Evolutionary conservation across 495 filamentous ascomycete species (phyloP).

Genomic region (Penicillium mononematosum): DNA sequence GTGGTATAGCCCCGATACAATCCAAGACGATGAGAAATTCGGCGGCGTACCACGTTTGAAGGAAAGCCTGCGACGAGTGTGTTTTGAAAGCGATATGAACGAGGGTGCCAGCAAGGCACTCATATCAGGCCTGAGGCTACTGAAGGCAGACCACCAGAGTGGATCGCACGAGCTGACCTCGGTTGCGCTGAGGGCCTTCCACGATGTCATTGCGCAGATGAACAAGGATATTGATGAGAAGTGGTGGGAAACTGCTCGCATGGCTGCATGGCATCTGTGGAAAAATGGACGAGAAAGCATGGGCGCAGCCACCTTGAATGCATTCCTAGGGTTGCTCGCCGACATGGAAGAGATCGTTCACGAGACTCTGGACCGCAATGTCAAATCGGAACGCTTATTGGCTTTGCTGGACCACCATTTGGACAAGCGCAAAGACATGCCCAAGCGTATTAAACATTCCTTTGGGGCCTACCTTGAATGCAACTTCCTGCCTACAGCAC

Average conservation of each 20-base stretch:
- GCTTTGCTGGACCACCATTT: slow-evolving; percentile 35
- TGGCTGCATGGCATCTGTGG: slow-evolving; percentile 62
- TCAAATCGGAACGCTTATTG: slow-evolving; percentile 26
- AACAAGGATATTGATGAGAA: slow-evolving; percentile 14
- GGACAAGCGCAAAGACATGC: slow-evolving; percentile 24
- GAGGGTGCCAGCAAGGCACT: slow-evolving; percentile 42
- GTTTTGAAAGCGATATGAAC: slow-evolving; percentile 51
- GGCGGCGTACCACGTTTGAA: slow-evolving; percentile 55
- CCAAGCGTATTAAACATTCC: slow-evolving; percentile 31
- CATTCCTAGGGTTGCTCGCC: slow-evolving; percentile 45
- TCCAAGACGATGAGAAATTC: slow-evolving; percentile 40
- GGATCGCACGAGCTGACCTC: slow-evolving; percentile 57
- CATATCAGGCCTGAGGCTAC: slow-evolving; percentile 40
- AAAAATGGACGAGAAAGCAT: slow-evolving; percentile 64
- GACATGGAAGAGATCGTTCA: slow-evolving; percentile 31
- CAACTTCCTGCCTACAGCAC: slow-evolving; percentile 26
- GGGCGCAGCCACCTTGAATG: slow-evolving; percentile 57
- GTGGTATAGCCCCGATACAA: slow-evolving; percentile 53
- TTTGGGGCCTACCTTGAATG: slow-evolving; percentile 37
- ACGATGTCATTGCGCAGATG: slow-evolving; percentile 38
- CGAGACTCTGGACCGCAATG: slow-evolving; percentile 22
- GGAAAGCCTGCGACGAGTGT: slow-evolving; percentile 56
- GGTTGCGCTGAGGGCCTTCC: slow-evolving; percentile 48
- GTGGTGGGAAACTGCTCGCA: slow-evolving; percentile 56
- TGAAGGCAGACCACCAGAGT: slow-evolving; percentile 54